Percentiles rank a stretch among this genome's conserved stretches.
phyloP scores from a whole-genome alignment of 2,329 filamentous ascomycete genomes.

The Botrytis elliptica region DNA sequence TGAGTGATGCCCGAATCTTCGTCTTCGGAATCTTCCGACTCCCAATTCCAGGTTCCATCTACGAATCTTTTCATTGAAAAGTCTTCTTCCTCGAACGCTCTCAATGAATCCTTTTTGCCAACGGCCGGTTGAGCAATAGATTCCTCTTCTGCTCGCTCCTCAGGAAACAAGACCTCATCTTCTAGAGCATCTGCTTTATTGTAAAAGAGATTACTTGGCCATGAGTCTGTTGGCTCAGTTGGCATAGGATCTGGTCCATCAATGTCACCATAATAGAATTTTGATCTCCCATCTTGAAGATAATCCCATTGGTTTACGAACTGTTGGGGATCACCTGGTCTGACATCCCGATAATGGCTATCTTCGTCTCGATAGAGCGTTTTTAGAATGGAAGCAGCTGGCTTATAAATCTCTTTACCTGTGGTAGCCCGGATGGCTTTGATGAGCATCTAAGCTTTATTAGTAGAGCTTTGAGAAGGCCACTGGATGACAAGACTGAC shows the following conservation, averaged over 20 bases:
- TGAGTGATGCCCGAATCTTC: neutral
- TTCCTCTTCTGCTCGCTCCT: slow-evolving; percentile 32
- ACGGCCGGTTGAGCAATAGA: slow-evolving; percentile 3
- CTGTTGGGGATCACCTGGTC: neutral
- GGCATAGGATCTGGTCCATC: neutral
- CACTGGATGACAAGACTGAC: slow-evolving; percentile 25
- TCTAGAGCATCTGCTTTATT: slow-evolving; percentile 44
- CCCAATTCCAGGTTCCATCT: slow-evolving; percentile 22
- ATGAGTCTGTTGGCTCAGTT: slow-evolving; percentile 2
- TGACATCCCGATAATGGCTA: slow-evolving; percentile 2
- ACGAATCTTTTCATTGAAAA: slow-evolving; percentile 24
- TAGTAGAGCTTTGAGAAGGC: neutral
- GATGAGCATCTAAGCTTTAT: slow-evolving; percentile 37
- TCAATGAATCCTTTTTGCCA: slow-evolving; percentile 22
- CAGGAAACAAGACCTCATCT: slow-evolving; percentile 44
- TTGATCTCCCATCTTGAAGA: neutral
- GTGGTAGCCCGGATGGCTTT: slow-evolving; percentile 41
- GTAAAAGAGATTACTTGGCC: slow-evolving; percentile 39
- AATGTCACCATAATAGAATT: slow-evolving; percentile 13
- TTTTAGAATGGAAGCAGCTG: slow-evolving; percentile 40
- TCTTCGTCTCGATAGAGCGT: slow-evolving; percentile 41
- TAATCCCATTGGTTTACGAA: slow-evolving; percentile 12
- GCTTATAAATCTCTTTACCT: slow-evolving; percentile 39
- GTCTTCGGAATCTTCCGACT: slow-evolving; percentile 16
- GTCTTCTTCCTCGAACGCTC: slow-evolving; percentile 23